Evolutionary conservation across 1,284 basidiomycete genomes (phyloP).

Genomic region (Ganoderma meredithae): DNA sequence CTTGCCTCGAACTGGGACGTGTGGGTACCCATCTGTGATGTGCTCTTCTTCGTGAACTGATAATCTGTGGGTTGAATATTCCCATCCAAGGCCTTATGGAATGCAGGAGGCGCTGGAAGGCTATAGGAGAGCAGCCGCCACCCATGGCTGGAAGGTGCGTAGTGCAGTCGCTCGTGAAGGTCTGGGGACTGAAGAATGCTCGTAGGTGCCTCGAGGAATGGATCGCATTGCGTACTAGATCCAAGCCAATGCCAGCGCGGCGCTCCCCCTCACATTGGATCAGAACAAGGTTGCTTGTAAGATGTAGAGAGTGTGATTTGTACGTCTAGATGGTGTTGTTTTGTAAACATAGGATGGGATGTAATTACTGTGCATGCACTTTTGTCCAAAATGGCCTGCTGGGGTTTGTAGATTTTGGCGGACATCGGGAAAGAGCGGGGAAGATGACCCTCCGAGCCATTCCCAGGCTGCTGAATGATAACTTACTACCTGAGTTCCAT

Average conservation of each 20-base stretch:
- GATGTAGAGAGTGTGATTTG: background rate
- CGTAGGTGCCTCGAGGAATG: constrained; percentile 27
- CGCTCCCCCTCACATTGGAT: background rate
- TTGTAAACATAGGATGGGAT: background rate
- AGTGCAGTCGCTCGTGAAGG: background rate
- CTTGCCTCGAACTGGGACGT: constrained; percentile 51
- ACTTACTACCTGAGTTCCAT: background rate
- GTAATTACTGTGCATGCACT: background rate
- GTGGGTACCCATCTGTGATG: constrained; percentile 3
- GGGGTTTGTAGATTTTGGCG: no score
- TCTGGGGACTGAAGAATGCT: background rate
- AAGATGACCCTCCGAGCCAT: no score
- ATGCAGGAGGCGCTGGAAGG: constrained; percentile 61
- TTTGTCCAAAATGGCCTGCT: no score
- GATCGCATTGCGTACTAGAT: constrained; percentile 21
- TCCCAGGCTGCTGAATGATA: background rate
- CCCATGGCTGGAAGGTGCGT: constrained; percentile 64
- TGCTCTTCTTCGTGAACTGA: background rate
- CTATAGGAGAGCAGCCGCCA: constrained; percentile 61
- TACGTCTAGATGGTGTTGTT: background rate
- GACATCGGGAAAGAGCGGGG: no score
- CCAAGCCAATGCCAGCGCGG: background rate
- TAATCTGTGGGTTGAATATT: background rate
- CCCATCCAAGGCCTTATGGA: constrained; percentile 50
- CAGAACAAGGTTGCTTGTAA: background rate